Evolutionary conservation across 768 basidiomycete species (phyloP).

Genomic region (Lactifluus pinguis): DNA sequence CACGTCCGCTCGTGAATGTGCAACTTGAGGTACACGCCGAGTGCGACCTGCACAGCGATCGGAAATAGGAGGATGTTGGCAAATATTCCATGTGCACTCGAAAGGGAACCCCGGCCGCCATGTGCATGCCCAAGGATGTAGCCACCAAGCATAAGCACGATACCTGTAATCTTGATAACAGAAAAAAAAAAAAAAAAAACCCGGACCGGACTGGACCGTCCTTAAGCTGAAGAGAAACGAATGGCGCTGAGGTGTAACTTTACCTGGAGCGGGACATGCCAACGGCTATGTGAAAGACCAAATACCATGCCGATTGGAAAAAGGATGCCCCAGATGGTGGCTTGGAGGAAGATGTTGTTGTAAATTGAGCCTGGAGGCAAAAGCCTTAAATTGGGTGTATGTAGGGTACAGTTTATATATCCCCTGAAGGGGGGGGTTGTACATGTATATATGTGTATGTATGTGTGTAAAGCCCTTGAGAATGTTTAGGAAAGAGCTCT

Average conservation of each 20-base stretch:
- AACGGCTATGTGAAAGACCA: conserved; percentile 67
- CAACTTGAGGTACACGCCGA: conserved; percentile 87
- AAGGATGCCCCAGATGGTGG: conserved; percentile 71
- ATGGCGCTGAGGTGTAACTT: conserved; percentile 17
- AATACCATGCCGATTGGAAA: conserved; percentile 83
- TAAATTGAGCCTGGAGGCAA: too few species aligned
- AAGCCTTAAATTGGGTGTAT: too few species aligned
- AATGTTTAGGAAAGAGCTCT: too few species aligned
- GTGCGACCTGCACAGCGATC: conserved; percentile 51
- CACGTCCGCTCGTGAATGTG: conserved; percentile 75
- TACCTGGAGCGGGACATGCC: conserved; percentile 90
- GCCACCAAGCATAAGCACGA: conserved; percentile 61
- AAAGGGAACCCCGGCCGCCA: conserved; percentile 64
- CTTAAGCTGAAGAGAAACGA: neutral
- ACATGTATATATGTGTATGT: too few species aligned
- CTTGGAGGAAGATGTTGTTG: conserved; percentile 77
- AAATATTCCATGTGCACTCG: conserved; percentile 63
- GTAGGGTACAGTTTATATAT: too few species aligned
- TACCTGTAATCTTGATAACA: conserved; percentile 40
- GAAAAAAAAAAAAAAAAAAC: too few species aligned
- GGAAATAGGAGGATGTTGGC: conserved; percentile 59
- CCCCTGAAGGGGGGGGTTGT: too few species aligned
- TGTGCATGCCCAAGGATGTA: conserved; percentile 85
- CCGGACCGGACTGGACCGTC: too few species aligned
- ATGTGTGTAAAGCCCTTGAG: too few species aligned